These are phyloP conservation scores for Prunus yedoensis DNA, from an alignment of 331 rosid genomes.

Conservation along the genomic window DNA sequence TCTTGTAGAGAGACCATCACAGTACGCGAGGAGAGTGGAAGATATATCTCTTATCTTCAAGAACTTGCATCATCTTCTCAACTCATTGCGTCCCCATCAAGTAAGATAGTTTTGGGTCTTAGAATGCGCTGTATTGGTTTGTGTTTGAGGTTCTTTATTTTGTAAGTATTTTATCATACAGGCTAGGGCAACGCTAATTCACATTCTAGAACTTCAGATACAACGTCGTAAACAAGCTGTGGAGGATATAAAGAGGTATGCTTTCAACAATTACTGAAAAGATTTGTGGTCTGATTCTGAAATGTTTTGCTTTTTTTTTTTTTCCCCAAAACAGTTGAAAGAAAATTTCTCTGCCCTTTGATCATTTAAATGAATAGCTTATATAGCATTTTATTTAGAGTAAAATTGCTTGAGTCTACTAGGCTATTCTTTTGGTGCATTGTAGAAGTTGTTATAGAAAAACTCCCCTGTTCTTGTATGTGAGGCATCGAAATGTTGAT, in stretches of 20 bases:
- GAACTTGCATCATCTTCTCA: slow-evolving; percentile 89
- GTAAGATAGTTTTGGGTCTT: slow-evolving; percentile 30
- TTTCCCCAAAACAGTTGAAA: neutral
- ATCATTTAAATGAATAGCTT: neutral
- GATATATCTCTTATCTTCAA: slow-evolving; percentile 87
- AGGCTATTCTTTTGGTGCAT: too few relatives aligned
- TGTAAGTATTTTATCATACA: slow-evolving; percentile 26
- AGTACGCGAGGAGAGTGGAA: slow-evolving; percentile 91
- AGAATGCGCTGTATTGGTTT: neutral
- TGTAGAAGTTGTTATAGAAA: too few relatives aligned
- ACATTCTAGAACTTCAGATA: slow-evolving; percentile 85
- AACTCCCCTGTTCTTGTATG: neutral
- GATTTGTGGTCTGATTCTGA: neutral
- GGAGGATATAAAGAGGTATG: slow-evolving; percentile 90
- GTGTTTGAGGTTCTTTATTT: neutral
- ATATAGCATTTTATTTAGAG: too few relatives aligned
- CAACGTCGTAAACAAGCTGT: slow-evolving; percentile 86
- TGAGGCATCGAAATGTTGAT: neutral
- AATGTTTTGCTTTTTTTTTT: neutral
- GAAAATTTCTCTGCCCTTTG: too few relatives aligned
- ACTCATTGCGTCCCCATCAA: slow-evolving; percentile 92
- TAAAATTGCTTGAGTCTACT: too few relatives aligned
- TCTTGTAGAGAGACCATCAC: slow-evolving; percentile 91
- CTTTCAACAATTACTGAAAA: slow-evolving; percentile 1
- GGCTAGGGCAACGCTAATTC: slow-evolving; percentile 91